These are phyloP conservation scores for Raphanus sativus DNA, from an alignment of 345 rosid genomes.

Conservation along the genomic window DNA sequence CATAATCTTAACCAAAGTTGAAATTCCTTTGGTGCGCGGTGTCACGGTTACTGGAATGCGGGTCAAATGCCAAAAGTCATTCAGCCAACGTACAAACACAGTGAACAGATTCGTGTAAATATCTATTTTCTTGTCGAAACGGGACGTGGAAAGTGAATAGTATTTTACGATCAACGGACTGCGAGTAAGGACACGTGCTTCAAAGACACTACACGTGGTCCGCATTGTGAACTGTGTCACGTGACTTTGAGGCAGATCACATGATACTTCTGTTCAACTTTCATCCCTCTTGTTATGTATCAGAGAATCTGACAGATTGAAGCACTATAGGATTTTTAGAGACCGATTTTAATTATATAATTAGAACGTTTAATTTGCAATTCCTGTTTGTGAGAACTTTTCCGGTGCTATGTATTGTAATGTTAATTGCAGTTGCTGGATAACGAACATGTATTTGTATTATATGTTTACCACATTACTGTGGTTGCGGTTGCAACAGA, in stretches of 20 bases:
- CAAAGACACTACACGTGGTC: slow-evolving; percentile 16
- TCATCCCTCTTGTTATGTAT: background rate
- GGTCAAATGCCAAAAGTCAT: slow-evolving; percentile 22
- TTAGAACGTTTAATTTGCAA: background rate
- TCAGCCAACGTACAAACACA: slow-evolving; percentile 18
- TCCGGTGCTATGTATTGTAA: slow-evolving; percentile 11
- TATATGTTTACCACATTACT: background rate
- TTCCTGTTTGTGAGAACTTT: background rate
- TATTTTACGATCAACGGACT: slow-evolving; percentile 4
- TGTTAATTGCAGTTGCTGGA: background rate
- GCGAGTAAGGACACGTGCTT: slow-evolving; percentile 25
- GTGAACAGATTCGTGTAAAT: background rate
- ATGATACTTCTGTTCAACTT: slow-evolving; percentile 12
- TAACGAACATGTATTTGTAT: background rate
- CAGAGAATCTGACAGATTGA: slow-evolving; percentile 19
- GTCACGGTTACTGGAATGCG: slow-evolving; percentile 13
- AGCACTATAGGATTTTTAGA: background rate
- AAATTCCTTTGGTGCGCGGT: background rate
- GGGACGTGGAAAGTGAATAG: slow-evolving; percentile 27
- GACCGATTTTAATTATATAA: background rate
- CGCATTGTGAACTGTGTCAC: slow-evolving; percentile 3
- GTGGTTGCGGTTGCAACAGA: background rate
- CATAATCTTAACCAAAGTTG: background rate
- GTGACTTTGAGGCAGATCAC: slow-evolving; percentile 26
- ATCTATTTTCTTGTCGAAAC: background rate